Percentiles rank a stretch among this genome's conserved stretches.
Evolutionary conservation across 371 early-diverging fungal genomes (phyloP).

Genomic region (Syncephalis plumigaleata): DNA sequence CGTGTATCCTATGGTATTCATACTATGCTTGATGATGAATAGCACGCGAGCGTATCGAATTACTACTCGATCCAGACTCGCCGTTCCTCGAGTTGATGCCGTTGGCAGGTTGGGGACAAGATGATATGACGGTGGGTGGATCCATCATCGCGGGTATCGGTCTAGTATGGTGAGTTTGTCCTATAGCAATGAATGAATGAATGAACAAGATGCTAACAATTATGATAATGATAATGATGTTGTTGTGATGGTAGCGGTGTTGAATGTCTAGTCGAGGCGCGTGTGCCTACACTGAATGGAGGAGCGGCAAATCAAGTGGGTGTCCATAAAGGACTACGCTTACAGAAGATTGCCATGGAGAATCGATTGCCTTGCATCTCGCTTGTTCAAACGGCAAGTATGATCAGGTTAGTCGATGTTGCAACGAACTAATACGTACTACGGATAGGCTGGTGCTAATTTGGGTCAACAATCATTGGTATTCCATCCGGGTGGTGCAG

Average conservation of each 20-base stretch:
- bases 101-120: slow-evolving; percentile 48
- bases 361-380: slow-evolving; percentile 11
- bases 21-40: not conserved
- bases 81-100: slow-evolving; percentile 57
- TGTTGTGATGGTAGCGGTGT: slow-evolving; percentile 24
- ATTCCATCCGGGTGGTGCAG: slow-evolving; percentile 53
- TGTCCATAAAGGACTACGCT: slow-evolving; percentile 7
- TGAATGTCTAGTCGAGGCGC: slow-evolving; percentile 41
- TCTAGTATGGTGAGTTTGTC: slow-evolving; percentile 30
- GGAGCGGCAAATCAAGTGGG: slow-evolving; percentile 6
- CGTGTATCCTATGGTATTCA: not conserved
- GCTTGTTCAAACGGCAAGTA: slow-evolving; percentile 5
- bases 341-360: slow-evolving; percentile 6
- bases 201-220: not conserved
- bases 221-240: not conserved
- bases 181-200: not conserved
- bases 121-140: slow-evolving; percentile 52
- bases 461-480: slow-evolving; percentile 52
- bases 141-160: slow-evolving; percentile 54
- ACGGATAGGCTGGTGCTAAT: slow-evolving; percentile 47
- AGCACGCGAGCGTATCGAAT: slow-evolving; percentile 49
- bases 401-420: not conserved
- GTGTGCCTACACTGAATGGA: slow-evolving; percentile 45
- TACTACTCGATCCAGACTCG: slow-evolving; percentile 47
- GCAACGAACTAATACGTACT: not conserved